Percentiles rank a stretch among this genome's conserved stretches.
Conservation (phyloP, 2,329 filamentous ascomycete genomes). For the Aspergillus sergii region DNA sequence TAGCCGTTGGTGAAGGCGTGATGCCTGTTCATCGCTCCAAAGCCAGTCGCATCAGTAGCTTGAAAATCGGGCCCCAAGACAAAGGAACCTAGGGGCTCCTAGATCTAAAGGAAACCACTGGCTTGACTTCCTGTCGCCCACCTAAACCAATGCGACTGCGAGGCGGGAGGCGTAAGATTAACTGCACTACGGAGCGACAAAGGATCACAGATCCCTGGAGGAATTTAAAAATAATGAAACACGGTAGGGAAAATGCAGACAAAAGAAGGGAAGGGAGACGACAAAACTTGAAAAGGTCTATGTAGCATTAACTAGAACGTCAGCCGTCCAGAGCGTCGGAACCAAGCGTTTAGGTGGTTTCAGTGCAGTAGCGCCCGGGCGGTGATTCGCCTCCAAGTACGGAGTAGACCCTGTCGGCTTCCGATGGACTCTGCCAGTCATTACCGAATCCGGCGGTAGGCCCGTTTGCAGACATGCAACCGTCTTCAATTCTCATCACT, state of each 20-base stretch:
- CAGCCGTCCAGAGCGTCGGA: background rate
- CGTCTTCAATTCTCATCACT: background rate
- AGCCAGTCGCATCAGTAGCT: constrained; percentile 35
- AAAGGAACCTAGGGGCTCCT: constrained; percentile 8
- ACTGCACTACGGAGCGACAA: background rate
- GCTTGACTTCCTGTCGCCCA: constrained; percentile 8
- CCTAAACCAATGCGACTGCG: constrained; percentile 11
- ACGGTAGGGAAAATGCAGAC: background rate
- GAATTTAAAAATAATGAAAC: background rate
- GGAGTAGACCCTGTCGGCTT: no score
- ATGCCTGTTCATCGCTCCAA: constrained; percentile 80
- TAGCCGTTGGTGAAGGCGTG: constrained; percentile 80
- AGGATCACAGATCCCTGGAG: constrained; percentile 7
- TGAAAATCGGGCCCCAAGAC: constrained; percentile 8
- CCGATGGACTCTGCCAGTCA: background rate
- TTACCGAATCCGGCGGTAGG: constrained; percentile 17
- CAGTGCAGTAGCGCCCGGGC: background rate
- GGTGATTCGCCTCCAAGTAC: constrained; percentile 2
- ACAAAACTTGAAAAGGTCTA: background rate
- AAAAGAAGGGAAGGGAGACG: background rate
- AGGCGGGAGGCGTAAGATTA: constrained; percentile 1
- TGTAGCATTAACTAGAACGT: background rate
- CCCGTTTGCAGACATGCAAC: constrained; percentile 25
- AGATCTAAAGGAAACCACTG: constrained; percentile 17
- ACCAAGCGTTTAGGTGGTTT: constrained; percentile 6